Percentiles rank a stretch among this genome's conserved stretches.
Conservation (phyloP, 1,139 yeast species). For the Debaryomycetaceae sp. region DNA sequence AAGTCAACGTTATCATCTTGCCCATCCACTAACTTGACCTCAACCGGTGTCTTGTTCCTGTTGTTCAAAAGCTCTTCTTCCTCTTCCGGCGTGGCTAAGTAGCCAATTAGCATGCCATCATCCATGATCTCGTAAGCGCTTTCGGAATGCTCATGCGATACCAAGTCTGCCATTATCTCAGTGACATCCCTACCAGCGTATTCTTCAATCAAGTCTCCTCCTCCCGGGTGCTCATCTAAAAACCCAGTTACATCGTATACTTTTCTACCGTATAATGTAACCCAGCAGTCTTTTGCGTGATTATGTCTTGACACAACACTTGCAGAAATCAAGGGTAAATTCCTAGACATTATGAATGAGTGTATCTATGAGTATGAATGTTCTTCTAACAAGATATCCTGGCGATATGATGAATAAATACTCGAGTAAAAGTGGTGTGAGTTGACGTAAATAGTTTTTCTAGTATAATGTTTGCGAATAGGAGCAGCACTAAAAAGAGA, state of each 20-base stretch:
- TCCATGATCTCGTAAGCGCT: constrained; percentile 86
- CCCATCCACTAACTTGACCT: constrained; percentile 30
- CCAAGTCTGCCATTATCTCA: constrained; percentile 65
- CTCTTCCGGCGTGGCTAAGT: constrained; percentile 44
- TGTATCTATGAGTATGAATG: background rate
- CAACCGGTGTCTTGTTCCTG: constrained; percentile 40
- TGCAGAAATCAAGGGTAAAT: constrained; percentile 32
- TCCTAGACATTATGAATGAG: constrained; percentile 18
- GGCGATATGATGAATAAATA: background rate
- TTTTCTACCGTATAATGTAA: constrained; percentile 67
- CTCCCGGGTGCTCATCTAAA: constrained; percentile 85
- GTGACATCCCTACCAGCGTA: constrained; percentile 86
- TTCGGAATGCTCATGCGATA: constrained; percentile 76
- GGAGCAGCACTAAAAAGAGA: background rate
- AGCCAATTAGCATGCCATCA: constrained; percentile 57
- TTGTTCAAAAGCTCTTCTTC: constrained; percentile 42
- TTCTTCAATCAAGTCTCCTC: constrained; percentile 68
- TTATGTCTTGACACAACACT: constrained; percentile 50
- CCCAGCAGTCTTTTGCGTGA: constrained; percentile 64
- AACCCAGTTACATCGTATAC: constrained; percentile 80
- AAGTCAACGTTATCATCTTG: constrained; percentile 19
- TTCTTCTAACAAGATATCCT: too few relatives aligned
- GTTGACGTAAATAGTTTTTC: background rate
- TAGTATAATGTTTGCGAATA: too few relatives aligned
- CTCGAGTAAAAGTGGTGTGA: background rate